Base-by-base conservation (phyloP, 306 rosid genomes). In the Adenanthera pavonina region DNA sequence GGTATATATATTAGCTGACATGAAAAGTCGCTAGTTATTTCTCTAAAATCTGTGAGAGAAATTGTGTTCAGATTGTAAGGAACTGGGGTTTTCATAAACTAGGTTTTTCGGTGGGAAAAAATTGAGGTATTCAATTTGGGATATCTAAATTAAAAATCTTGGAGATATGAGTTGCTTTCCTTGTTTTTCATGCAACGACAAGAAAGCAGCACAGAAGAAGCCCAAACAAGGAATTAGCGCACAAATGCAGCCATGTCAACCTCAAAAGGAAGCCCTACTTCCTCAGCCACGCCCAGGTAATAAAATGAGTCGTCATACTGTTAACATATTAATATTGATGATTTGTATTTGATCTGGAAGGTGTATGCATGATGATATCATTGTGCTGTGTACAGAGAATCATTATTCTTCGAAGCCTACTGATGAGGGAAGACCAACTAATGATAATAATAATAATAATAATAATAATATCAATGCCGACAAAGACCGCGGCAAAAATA, bases 141-240 rank as follows among this genome's bases (percentile, higher is more conserved):
- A 57, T 16, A 46, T 51, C 48, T 62, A 35, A 76, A 68, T 75
- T 73, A 33, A 68, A 25, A 51, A 69, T 66, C 2, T 14, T 5
- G 66, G 80, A 84, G 83, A 80, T 65, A 95, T 95, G 98, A 89
- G 94, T 82, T 95, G 97, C 80, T 92, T 91, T 87, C 72, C 95
- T 69, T 94, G 98, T 85, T 92, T 95, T 85, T 80, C 92, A 6
- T 84, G 91, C 74, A 78, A 84, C 40, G 88, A 84, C 61, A 94
- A 87, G 84, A 92, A 88, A 81, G 33, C 81, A 11, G 9, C 83
- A 5, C 74, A 19, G 53, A 89, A 84, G 81, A 86, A 79, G 69
- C 61, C 81, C 65, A 82, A 72, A 43, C 78, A 83, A 25, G 81
- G 73, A 17, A 77, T 80, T 53, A 89, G 51, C 78, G 57, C 41